Evolutionary conservation across 768 basidiomycete genomes (phyloP).

Genomic region (Galerina marginata): DNA sequence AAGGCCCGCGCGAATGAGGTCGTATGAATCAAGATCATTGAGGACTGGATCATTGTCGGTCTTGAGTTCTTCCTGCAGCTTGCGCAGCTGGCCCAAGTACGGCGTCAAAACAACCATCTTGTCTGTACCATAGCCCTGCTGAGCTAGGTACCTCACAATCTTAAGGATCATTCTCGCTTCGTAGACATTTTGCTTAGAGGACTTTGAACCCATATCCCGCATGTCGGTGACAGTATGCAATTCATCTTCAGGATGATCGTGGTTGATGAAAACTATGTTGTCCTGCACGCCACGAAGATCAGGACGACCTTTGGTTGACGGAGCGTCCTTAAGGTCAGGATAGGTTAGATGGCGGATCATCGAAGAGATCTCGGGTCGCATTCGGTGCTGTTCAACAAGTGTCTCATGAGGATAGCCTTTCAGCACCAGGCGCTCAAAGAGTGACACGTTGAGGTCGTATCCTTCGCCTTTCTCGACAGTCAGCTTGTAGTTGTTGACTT

Average conservation of each 20-base stretch:
- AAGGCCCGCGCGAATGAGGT: conserved; percentile 63
- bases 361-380: conserved; percentile 75
- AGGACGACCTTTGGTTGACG: conserved; percentile 52
- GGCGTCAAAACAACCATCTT: conserved; percentile 71
- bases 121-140: conserved; percentile 70
- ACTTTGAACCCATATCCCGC: conserved; percentile 48
- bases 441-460: conserved; percentile 67
- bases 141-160: conserved; percentile 66
- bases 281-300: conserved; percentile 58
- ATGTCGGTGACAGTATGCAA: conserved; percentile 44
- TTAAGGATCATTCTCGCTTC: conserved; percentile 71
- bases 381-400: conserved; percentile 66
- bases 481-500: conserved; percentile 67
- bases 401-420: conserved; percentile 66
- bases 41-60: conserved; percentile 61
- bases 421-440: conserved; percentile 72
- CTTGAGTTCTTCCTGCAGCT: conserved; percentile 51
- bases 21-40: conserved; percentile 65
- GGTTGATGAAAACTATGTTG: conserved; percentile 68
- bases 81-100: conserved; percentile 67
- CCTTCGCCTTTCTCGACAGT: conserved; percentile 74
- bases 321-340: conserved; percentile 63
- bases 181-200: conserved; percentile 65
- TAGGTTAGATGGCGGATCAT: conserved; percentile 69
- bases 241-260: conserved; percentile 59